Percentiles rank a stretch among this genome's conserved stretches.
Evolutionary conservation across 805 yeast genomes (phyloP).

Genomic region (Ogataea siamensis): DNA sequence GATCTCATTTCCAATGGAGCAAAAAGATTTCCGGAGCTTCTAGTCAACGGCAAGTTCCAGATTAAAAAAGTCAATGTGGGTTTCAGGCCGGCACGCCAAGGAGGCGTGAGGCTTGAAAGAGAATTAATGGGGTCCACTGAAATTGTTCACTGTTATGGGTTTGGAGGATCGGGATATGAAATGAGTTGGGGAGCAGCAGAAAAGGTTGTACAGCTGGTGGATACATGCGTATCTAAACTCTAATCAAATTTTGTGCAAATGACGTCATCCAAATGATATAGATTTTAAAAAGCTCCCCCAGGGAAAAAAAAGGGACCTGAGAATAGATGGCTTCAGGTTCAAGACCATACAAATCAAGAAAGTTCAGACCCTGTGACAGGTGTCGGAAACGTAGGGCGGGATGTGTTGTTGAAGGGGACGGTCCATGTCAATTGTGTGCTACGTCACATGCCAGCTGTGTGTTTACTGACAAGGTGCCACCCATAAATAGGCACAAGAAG

Average conservation of each 20-base stretch:
- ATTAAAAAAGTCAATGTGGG: constrained; percentile 58
- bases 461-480: constrained; percentile 20
- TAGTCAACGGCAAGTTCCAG: constrained; percentile 39
- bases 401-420: constrained; percentile 14
- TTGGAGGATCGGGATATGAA: constrained; percentile 61
- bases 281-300: too few species aligned
- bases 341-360: constrained; percentile 19
- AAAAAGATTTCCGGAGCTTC: constrained; percentile 49
- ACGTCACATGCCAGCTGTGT: constrained; percentile 11
- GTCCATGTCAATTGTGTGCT: constrained; percentile 16
- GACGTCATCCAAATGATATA: too few species aligned
- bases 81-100: constrained; percentile 61
- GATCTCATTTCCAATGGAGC: constrained; percentile 42
- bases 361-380: constrained; percentile 18
- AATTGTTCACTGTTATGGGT: constrained; percentile 73
- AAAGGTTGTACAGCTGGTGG: constrained; percentile 35
- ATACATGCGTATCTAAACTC: constrained; percentile 11
- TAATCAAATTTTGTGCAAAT: too few species aligned
- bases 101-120: constrained; percentile 43
- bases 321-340: too few species aligned
- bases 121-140: constrained; percentile 21
- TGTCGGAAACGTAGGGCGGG: constrained; percentile 18
- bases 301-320: not conserved
- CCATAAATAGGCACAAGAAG: constrained; percentile 14
- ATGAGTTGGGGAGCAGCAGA: constrained; percentile 58